Evolutionary conservation across 805 yeast species (phyloP), one percentile per base, ranked within the genome.

Genomic region (Candida loeiensis): DNA sequence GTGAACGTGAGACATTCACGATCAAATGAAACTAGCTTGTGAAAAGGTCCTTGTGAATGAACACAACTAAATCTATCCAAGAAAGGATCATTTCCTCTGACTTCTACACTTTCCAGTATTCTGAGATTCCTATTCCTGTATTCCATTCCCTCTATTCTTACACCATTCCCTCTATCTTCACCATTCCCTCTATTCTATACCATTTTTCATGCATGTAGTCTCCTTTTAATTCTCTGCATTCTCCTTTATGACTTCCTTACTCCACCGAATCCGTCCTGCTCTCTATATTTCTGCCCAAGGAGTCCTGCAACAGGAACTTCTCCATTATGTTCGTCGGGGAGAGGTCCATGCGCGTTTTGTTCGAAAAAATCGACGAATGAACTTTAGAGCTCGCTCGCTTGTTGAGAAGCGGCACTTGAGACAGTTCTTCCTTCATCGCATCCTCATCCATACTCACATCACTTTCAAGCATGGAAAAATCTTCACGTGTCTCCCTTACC

Each of bases 361-460:
- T 12, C 2, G 38, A 30, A 22, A 16, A 26, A 6, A 29, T 14
- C 4, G 37, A 22, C 11, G 37, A 34, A n/a, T 41, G 27, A 3
- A 57, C 41, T 16, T 50, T 55, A 4, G 55, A 49, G 45, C 63
- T 56, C 19, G 70, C 70, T 34, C 49, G 56, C 40, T 60, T 65
- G 45, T 68, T 67, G 18, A 67, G 55, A 25, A 67, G 49, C 3
- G 67, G 64, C 24, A 7, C 24, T 21, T 21, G 24, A 9, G 24
- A 9, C 9, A 21, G 9, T 9, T 21, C 9, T 6, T 21, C 24
- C 9, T 22, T 26, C 20, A 25, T 17, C 36, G 37, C 13, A 17
- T 22, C 18, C 11, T 56, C 63, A 34, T 63, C 67, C 43, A 59
- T 47, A 36, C 67, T 64, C 17, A 50, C 27, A 44, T 64, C 69